A percentile compares a stretch with the other conserved stretches of the same genome.
Evolutionary conservation across 1,139 yeast species (phyloP).

Genomic region (Protomyces inundatus): DNA sequence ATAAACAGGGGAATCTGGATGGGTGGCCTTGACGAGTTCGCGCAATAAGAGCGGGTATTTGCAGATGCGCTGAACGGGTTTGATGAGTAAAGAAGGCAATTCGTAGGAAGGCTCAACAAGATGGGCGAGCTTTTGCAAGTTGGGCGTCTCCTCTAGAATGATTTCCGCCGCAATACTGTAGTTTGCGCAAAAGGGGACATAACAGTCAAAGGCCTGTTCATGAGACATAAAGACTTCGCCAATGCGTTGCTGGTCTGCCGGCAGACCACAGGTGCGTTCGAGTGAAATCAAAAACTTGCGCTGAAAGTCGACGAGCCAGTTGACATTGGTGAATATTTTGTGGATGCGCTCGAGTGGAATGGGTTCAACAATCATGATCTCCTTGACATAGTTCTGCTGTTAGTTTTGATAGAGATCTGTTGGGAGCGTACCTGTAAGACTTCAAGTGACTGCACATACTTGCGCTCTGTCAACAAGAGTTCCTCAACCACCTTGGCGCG

Average conservation of each 20-base stretch:
- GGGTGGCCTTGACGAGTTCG: conserved; percentile 66
- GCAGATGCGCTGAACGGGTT: conserved; percentile 92
- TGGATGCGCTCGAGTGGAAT: conserved; percentile 77
- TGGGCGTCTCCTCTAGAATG: conserved; percentile 58
- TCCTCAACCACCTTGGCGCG: conserved; percentile 78
- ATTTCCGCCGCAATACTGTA: conserved; percentile 83
- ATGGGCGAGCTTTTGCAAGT: conserved; percentile 52
- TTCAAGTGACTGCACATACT: conserved; percentile 86
- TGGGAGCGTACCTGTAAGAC: conserved; percentile 44
- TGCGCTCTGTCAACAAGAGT: conserved; percentile 81
- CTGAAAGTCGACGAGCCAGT: conserved; percentile 84
- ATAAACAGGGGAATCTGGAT: conserved; percentile 51
- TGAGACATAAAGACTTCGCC: conserved; percentile 77
- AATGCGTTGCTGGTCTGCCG: conserved; percentile 70
- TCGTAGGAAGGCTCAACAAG: conserved; percentile 83
- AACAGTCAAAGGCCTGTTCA: conserved; percentile 64
- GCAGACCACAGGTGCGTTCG: conserved; percentile 78
- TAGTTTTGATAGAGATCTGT: not conserved
- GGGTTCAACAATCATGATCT: conserved; percentile 58
- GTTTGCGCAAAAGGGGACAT: conserved; percentile 81
- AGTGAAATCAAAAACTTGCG: conserved; percentile 79
- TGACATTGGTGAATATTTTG: conserved; percentile 77
- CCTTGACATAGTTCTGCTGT: conserved; percentile 53
- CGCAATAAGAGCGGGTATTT: conserved; percentile 80
- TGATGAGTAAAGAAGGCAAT: conserved; percentile 78